These are phyloP conservation scores for Trametes cubensis DNA, from an alignment of 768 basidiomycete species.

Conservation along the genomic window DNA sequence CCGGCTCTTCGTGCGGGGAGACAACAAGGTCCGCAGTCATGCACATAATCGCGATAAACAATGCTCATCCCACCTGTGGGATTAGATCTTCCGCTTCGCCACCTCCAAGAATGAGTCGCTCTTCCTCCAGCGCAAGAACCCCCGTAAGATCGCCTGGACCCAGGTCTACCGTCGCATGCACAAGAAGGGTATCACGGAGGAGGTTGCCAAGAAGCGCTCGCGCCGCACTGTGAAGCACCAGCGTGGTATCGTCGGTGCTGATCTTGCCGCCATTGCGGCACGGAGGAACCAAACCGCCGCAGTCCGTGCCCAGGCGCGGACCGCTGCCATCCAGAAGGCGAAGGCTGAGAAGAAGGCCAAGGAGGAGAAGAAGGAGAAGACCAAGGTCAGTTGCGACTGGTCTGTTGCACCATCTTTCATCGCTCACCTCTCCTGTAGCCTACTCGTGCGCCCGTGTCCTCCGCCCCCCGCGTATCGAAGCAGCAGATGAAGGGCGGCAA, in stretches of 20 bases:
- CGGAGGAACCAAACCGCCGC: constrained; percentile 91
- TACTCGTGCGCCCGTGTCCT: constrained; percentile 52
- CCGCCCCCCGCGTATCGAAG: constrained; percentile 87
- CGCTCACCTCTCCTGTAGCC: constrained; percentile 46
- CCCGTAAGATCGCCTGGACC: constrained; percentile 99
- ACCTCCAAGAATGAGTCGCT: constrained; percentile 93
- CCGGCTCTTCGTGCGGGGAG: constrained; percentile 91
- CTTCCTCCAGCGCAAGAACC: constrained; percentile 99
- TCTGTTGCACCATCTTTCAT: background rate
- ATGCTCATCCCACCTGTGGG: background rate
- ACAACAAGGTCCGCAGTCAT: constrained; percentile 78
- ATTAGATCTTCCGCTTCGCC: constrained; percentile 93
- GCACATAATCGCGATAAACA: background rate
- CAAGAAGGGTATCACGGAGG: constrained; percentile 99
- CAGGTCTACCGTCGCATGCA: constrained; percentile 93
- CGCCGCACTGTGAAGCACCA: constrained; percentile 97
- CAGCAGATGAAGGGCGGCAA: constrained; percentile 95
- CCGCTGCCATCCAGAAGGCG: constrained; percentile 88
- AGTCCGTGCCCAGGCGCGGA: constrained; percentile 76
- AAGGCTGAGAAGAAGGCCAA: constrained; percentile 98
- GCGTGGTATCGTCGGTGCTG: constrained; percentile 97
- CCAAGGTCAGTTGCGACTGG: constrained; percentile 55
- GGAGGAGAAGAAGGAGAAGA: constrained; percentile 78
- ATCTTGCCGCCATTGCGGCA: constrained; percentile 87
- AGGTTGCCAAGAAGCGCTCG: constrained; percentile 98